Conservation (phyloP, 140 eudicot genomes). For the Stevia rebaudiana region DNA sequence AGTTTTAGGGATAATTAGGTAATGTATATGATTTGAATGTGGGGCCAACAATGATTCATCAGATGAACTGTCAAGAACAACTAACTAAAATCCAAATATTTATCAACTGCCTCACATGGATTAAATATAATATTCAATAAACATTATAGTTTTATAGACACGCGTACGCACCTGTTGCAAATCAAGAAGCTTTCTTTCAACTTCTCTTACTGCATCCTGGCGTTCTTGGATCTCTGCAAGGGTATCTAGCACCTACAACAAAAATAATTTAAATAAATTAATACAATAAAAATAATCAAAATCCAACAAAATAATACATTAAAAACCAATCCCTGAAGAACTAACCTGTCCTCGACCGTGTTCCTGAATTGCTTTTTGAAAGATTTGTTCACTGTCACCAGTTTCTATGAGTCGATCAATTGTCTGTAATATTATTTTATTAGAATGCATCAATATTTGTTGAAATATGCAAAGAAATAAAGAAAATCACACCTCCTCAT, state of each 20-base stretch:
- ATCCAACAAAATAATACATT: neutral
- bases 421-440: slow-evolving; percentile 46
- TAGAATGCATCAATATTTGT: neutral
- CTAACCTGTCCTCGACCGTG: slow-evolving; percentile 95
- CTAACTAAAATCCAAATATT: slow-evolving; percentile 5
- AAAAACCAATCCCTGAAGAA: neutral
- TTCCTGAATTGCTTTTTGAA: slow-evolving; percentile 91
- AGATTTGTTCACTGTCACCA: slow-evolving; percentile 94
- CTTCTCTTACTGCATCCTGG: slow-evolving; percentile 89
- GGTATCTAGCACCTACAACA: slow-evolving; percentile 82
- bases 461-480: neutral
- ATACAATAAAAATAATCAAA: neutral
- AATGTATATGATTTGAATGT: slow-evolving; percentile 4
- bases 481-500: slow-evolving; percentile 76
- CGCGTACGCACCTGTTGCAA: slow-evolving; percentile 73
- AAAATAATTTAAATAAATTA: too few species aligned
- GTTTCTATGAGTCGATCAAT: slow-evolving; percentile 88
- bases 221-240: slow-evolving; percentile 98
- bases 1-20: neutral
- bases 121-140: neutral
- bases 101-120: neutral
- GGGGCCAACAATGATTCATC: neutral
- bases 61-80: slow-evolving; percentile 7
- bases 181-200: slow-evolving; percentile 96
- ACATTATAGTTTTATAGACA: slow-evolving; percentile 6